A percentile compares a stretch with the other conserved stretches of the same genome.
These are phyloP conservation scores for Castanea mollissima DNA, from an alignment of 306 rosid genomes.

Conservation along the genomic window DNA sequence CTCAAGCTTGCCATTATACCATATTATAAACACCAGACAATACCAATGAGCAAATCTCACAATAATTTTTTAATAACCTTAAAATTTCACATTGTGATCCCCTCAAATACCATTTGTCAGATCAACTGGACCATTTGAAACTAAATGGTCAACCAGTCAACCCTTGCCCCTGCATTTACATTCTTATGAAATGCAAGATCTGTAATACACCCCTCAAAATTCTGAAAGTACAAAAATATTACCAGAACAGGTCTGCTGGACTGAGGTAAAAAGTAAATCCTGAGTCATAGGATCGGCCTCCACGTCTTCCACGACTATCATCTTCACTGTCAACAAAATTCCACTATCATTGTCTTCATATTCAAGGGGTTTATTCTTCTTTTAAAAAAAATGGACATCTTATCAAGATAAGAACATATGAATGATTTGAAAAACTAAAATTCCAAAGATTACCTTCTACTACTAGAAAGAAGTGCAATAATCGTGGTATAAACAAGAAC, in stretches of 20 bases:
- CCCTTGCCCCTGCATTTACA: background rate
- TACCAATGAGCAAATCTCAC: background rate
- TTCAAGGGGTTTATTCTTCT: background rate
- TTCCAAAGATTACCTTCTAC: conserved; percentile 58
- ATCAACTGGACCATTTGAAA: background rate
- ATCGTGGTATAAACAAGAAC: conserved; percentile 93
- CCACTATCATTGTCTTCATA: conserved; percentile 26
- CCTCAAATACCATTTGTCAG: background rate
- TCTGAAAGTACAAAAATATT: conserved; percentile 17
- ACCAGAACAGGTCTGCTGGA: conserved; percentile 91
- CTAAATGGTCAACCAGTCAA: background rate
- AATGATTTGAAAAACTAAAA: conserved; percentile 3
- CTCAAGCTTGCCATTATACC: background rate
- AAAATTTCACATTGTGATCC: background rate
- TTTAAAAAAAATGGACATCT: background rate
- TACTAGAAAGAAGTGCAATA: conserved; percentile 79
- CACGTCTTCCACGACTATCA: conserved; percentile 91
- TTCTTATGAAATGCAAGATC: background rate
- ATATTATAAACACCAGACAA: background rate
- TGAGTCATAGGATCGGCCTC: conserved; percentile 78
- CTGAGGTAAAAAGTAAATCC: conserved; percentile 69
- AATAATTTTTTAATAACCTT: background rate
- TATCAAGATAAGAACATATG: background rate
- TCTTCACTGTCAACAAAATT: conserved; percentile 63
- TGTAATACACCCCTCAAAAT: conserved; percentile 7